Evolutionary conservation across 108 stramenopile genomes (phyloP).

Genomic region (Cyclotella sp.): DNA sequence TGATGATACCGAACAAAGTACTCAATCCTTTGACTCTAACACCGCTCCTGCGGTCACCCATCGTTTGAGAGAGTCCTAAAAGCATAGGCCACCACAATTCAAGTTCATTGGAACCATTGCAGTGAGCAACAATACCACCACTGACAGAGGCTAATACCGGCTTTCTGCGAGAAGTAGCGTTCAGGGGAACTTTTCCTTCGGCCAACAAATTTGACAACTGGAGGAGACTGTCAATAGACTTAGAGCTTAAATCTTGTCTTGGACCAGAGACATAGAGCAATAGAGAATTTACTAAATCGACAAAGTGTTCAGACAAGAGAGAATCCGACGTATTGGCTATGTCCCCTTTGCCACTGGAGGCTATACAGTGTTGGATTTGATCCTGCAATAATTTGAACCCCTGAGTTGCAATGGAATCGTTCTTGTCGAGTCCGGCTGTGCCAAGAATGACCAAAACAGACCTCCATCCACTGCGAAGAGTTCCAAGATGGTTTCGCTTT

Average conservation of each 20-base stretch:
- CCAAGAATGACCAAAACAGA: constrained; percentile 91
- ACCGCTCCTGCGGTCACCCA: constrained; percentile 79
- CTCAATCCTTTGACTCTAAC: constrained; percentile 72
- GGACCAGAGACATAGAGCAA: constrained; percentile 87
- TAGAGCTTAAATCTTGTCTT: constrained; percentile 78
- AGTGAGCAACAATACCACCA: constrained; percentile 30
- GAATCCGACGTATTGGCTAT: constrained; percentile 28
- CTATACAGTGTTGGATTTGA: constrained; percentile 61
- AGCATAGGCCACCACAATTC: constrained; percentile 98
- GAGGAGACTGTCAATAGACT: constrained; percentile 72
- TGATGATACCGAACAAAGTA: constrained; percentile 67
- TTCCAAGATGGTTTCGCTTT: constrained; percentile 35
- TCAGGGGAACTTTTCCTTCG: constrained; percentile 47
- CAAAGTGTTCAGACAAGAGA: constrained; percentile 84
- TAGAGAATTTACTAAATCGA: constrained; percentile 91
- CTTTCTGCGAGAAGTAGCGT: constrained; percentile 25
- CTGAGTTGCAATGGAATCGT: constrained; percentile 73
- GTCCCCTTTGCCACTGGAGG: constrained; percentile 11
- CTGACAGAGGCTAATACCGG: constrained; percentile 10
- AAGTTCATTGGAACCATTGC: constrained; percentile 60
- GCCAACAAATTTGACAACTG: constrained; percentile 67
- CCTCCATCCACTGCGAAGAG: constrained; percentile 94
- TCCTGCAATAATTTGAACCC: constrained; percentile 72
- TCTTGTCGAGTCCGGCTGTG: constrained; percentile 81
- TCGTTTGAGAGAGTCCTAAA: constrained; percentile 85